phyloP scores from a whole-genome alignment of 2,329 filamentous ascomycete genomes.

The Sarocladium brachiariae region DNA sequence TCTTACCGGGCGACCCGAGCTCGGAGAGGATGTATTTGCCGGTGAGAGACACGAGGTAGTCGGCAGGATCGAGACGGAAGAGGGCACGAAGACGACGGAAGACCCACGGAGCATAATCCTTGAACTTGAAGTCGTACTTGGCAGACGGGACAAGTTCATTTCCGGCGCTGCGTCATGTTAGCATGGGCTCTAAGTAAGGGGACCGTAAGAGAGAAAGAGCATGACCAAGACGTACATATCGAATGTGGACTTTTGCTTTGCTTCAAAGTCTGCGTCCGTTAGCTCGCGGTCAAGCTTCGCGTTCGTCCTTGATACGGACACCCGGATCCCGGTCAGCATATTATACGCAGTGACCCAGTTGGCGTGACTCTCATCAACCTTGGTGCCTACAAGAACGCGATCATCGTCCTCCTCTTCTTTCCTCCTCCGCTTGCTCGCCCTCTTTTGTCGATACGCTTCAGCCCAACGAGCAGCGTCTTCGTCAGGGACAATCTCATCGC shows the following conservation, averaged over 20 bases:
- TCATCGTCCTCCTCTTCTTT: constrained; percentile 89
- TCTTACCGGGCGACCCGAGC: constrained; percentile 93
- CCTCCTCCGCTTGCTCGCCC: constrained; percentile 76
- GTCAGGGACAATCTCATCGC: constrained; percentile 78
- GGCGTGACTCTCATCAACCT: constrained; percentile 93
- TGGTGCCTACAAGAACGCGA: constrained; percentile 88
- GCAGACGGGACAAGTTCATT: constrained; percentile 96
- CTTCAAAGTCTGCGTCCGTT: constrained; percentile 85
- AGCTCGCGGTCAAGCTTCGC: constrained; percentile 90
- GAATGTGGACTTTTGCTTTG: constrained; percentile 96
- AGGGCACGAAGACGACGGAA: constrained; percentile 84
- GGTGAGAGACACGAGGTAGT: constrained; percentile 96
- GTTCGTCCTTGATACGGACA: constrained; percentile 92
- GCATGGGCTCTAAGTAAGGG: constrained; percentile 3
- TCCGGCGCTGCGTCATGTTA: constrained; percentile 60
- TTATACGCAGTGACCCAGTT: constrained; percentile 99
- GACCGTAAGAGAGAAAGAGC: background rate
- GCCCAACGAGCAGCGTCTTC: constrained; percentile 90
- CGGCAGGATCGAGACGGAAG: constrained; percentile 89
- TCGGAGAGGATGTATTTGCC: constrained; percentile 99
- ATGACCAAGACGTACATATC: constrained; percentile 65
- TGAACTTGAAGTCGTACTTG: constrained; percentile 99
- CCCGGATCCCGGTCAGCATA: constrained; percentile 98
- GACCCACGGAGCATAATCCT: constrained; percentile 99
- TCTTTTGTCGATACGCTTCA: constrained; percentile 85